Evolutionary conservation across 768 basidiomycete species (phyloP), one percentile per base, ranked within the genome.

Genomic region (Leccinum arenicola): DNA sequence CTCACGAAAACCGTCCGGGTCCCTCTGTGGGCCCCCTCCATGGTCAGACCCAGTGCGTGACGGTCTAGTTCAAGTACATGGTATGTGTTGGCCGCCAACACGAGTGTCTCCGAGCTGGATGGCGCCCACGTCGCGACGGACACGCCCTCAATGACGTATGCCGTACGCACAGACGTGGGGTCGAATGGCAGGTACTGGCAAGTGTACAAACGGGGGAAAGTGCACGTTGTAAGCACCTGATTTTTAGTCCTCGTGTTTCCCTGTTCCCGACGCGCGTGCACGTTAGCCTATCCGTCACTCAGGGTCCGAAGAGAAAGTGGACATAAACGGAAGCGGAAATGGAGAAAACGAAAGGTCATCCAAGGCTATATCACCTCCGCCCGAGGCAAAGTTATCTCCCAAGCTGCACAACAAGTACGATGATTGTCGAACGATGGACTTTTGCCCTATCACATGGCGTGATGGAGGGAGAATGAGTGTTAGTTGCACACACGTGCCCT

Each of bases 361-460:
- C 0, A 56, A 52, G 31, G 33, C 0, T 40, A 52, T 33, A 8
- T 25, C 48, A 0, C 65, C 53, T 38, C 52, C 61, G 8, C n/a
- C 36, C 2, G 48, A 56, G 3, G 58, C 59, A 19, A 57, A 58
- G 14, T 45, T 73, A 25, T 69, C 75, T n/a, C 45, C 68, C 31
- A 70, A 72, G 29, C 75, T 70, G n/a, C 56, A 58, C 35, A 40
- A 61, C 40, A 64, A 54, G 10, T 68, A 72, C 35, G 78, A 79
- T 36, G 76, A 77, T 35, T 74, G 68, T 60, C 71, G 66, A 48
- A 70, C 76, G 65, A 84, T 73, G 61, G 79, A 80, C 56, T 86
- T 76, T 69, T 86, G 82, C 63, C 87, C 87, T 19, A 78, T 91
- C 50, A 78, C 81, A 3, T 91, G 89, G 89, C 80, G 89, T 47